phyloP scores from a whole-genome alignment of 768 basidiomycete genomes.

The Plicaturopsis crispa region DNA sequence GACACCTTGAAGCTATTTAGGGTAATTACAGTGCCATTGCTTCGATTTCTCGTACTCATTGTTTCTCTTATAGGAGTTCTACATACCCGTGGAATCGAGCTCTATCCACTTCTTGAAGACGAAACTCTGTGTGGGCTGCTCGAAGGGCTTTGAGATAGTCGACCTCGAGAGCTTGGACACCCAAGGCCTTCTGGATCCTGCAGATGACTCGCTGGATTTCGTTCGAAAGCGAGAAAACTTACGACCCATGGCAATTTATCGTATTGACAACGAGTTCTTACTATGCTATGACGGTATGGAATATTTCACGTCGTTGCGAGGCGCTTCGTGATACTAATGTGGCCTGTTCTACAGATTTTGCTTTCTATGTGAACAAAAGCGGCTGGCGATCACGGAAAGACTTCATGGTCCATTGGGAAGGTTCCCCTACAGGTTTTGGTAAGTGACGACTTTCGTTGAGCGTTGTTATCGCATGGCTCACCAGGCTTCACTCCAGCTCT shows the following conservation, averaged over 20 bases:
- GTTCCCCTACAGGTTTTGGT: conserved; percentile 92
- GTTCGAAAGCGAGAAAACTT: conserved; percentile 85
- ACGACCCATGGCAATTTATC: conserved; percentile 92
- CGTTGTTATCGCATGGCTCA: not conserved
- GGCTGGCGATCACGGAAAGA: conserved; percentile 85
- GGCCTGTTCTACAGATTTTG: conserved; percentile 69
- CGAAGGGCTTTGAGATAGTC: conserved; percentile 97
- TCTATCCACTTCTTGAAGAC: conserved; percentile 98
- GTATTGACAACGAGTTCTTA: conserved; percentile 94
- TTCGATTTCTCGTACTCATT: conserved; percentile 3
- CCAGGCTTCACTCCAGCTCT: conserved; percentile 52
- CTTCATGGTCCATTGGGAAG: conserved; percentile 98
- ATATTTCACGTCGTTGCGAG: conserved; percentile 10
- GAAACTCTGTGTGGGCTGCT: conserved; percentile 93
- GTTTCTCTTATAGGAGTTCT: conserved; percentile 70
- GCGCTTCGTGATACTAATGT: conserved; percentile 10
- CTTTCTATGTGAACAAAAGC: conserved; percentile 97
- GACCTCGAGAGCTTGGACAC: conserved; percentile 96
- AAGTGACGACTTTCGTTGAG: no score
- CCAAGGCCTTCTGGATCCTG: conserved; percentile 90
- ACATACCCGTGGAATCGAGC: conserved; percentile 94
- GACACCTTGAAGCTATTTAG: conserved; percentile 91
- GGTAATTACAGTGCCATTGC: conserved; percentile 33
- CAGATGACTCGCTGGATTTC: conserved; percentile 87
- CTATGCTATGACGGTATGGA: conserved; percentile 95